Evolutionary conservation across 2,329 filamentous ascomycete genomes (phyloP), one percentile per base, ranked within the genome.

Genomic region (Scedosporium minutisporum): DNA sequence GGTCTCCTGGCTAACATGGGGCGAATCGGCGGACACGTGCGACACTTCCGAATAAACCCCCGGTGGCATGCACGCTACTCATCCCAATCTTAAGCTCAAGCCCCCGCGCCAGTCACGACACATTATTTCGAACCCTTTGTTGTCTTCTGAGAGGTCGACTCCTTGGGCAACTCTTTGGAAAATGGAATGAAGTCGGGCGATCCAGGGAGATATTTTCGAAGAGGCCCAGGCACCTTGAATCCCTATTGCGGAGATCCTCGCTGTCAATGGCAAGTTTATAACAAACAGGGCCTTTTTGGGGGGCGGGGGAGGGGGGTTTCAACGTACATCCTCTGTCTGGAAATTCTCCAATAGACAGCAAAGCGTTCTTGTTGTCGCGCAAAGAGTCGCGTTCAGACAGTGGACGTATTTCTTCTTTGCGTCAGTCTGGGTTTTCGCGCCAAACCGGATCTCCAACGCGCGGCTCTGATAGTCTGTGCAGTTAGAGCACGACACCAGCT

Each of bases 271-370:
- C 33, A 18, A 42, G 16, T 55, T 38, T 21, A 29, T n/a, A 23
- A 60, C 42, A 51, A 23, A 60, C 59, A 58, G 63, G 64, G 33
- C 27, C 53, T 23, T 58, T 9, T 16, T 18, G 59, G 53, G 51
- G 18, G n/a, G n/a, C n/a, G n/a, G 51, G 51, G 44, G 9, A 58
- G 18, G 16, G 21, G 25, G 44, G 21, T 4, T 57, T 27, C 71
- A 69, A 74, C 83, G 75, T 76, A 87, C 88, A 68, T 93, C 89
- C 71, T 92, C 87, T 0, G 88, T 95, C 80, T 99, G 95, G 76
- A 93, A 97, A 78, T 97, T 99, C 78, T 99, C 95, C 46, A 99
- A 83, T 53, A 99, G 82, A 73, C 93, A 97, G 82, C 95, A 97
- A 59, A 97, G 82, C 0, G 93, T 91, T 72, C 93, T 85, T 72